phyloP scores from a whole-genome alignment of 2,329 filamentous ascomycete genomes.

The Venturiaceae sp. region DNA sequence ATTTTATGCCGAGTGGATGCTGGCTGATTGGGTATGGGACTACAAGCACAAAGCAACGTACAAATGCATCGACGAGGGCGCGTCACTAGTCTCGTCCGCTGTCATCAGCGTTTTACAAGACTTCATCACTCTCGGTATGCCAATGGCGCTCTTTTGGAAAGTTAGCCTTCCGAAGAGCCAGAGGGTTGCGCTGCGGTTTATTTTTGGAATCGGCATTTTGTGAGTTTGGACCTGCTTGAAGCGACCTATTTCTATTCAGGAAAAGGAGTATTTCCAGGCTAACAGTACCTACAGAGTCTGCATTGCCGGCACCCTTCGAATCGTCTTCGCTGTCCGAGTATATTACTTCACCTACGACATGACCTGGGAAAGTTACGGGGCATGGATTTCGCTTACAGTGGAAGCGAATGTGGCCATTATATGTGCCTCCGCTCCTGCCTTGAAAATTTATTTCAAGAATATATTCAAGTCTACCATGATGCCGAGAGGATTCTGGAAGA shows the following conservation, averaged over 20 bases:
- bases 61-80: conserved; percentile 27
- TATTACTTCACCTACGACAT: neutral
- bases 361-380: neutral
- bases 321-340: conserved; percentile 19
- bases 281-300: conserved; percentile 20
- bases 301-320: conserved; percentile 24
- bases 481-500: no score
- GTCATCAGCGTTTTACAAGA: conserved; percentile 29
- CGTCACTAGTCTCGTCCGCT: conserved; percentile 27
- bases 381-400: neutral
- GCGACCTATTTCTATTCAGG: no score
- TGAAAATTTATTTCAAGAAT: neutral
- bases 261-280: no score
- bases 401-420: neutral
- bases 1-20: no score
- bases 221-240: conserved; percentile 13
- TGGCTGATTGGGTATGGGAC: no score
- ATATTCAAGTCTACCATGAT: no score
- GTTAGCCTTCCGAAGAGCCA: conserved; percentile 32
- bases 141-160: conserved; percentile 32
- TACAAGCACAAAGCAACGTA: no score
- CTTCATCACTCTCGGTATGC: conserved; percentile 28
- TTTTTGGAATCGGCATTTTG: conserved; percentile 33
- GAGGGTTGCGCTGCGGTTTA: conserved; percentile 32
- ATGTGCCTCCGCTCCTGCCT: neutral